Percentiles rank a stretch among this genome's conserved stretches.
These are phyloP conservation scores for Zhuliangozyma parablackwelliae DNA, from an alignment of 1,139 yeast genomes.

Conservation along the genomic window DNA sequence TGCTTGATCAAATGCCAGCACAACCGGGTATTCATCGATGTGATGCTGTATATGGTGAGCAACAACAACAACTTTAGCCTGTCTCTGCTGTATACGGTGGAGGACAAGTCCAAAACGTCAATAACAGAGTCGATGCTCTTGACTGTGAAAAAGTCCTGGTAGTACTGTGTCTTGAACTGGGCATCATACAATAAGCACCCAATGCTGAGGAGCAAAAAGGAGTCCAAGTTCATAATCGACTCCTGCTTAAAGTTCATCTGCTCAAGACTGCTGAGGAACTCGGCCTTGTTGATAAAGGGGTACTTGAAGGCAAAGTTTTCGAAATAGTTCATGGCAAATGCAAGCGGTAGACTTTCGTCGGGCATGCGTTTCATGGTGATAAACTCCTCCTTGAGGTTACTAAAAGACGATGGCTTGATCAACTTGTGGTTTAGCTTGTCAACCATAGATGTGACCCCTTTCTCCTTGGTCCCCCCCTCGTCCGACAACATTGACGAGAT, in stretches of 20 bases:
- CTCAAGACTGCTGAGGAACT: conserved; percentile 18
- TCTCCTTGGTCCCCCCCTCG: conserved; percentile 5
- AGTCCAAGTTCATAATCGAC: conserved; percentile 34
- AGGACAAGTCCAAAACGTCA: conserved; percentile 25
- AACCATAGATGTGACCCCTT: conserved; percentile 1
- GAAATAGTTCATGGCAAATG: conserved; percentile 31
- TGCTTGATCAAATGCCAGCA: conserved; percentile 37
- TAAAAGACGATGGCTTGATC: not conserved
- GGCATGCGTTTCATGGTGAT: conserved; percentile 32
- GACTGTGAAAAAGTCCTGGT: conserved; percentile 27
- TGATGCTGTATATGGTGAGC: conserved; percentile 27
- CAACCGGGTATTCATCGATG: conserved; percentile 22
- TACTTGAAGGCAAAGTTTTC: conserved; percentile 34
- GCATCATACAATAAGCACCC: conserved; percentile 38
- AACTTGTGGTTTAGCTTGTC: conserved; percentile 6
- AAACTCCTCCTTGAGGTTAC: conserved; percentile 31
- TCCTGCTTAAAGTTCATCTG: conserved; percentile 30
- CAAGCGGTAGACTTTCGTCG: conserved; percentile 21
- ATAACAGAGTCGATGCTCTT: conserved; percentile 29
- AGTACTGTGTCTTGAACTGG: conserved; percentile 18
- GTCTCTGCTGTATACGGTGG: conserved; percentile 14
- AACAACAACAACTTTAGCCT: conserved; percentile 27
- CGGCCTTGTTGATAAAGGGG: conserved; percentile 29
- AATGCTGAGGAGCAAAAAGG: conserved; percentile 35
- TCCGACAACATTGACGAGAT: conserved; percentile 15